Conservation (phyloP, 2,329 filamentous ascomycete species). For the Phyllosticta citrichinensis region DNA sequence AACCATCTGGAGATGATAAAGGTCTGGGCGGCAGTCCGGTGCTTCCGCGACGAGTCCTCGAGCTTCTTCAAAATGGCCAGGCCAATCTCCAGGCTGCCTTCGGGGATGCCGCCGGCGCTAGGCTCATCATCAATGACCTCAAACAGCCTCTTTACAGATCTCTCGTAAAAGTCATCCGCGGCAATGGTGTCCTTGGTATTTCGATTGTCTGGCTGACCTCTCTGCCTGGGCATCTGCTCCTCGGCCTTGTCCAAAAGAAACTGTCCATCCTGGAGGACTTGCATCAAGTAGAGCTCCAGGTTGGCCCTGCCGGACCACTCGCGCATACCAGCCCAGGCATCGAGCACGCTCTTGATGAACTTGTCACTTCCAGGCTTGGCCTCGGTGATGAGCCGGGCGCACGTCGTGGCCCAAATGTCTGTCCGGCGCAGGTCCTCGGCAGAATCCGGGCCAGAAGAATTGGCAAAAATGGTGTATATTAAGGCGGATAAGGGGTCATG, state of each 20-base stretch:
- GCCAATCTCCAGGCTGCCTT: slow-evolving; percentile 73
- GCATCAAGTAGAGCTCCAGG: slow-evolving; percentile 91
- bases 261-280: slow-evolving; percentile 83
- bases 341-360: slow-evolving; percentile 73
- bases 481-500: slow-evolving; percentile 78
- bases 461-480: slow-evolving; percentile 81
- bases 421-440: slow-evolving; percentile 70
- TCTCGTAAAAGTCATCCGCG: slow-evolving; percentile 80
- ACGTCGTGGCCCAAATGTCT: slow-evolving; percentile 79
- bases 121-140: slow-evolving; percentile 71
- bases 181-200: slow-evolving; percentile 70
- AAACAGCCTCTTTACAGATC: slow-evolving; percentile 71
- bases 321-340: slow-evolving; percentile 76
- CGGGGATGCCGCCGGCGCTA: slow-evolving; percentile 74
- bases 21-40: slow-evolving; percentile 60
- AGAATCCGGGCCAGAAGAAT: slow-evolving; percentile 71
- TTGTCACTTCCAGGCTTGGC: slow-evolving; percentile 68
- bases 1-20: slow-evolving; percentile 89
- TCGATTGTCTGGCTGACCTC: slow-evolving; percentile 58
- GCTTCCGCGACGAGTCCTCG: slow-evolving; percentile 54
- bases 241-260: slow-evolving; percentile 82
- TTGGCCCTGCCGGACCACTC: slow-evolving; percentile 85
- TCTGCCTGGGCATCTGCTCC: slow-evolving; percentile 58
- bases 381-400: slow-evolving; percentile 71
- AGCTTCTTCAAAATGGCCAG: slow-evolving; percentile 74